Percentiles rank a stretch among this genome's conserved stretches.
Conservation (phyloP, 2,329 filamentous ascomycete species). For the Diaporthe batatas region DNA sequence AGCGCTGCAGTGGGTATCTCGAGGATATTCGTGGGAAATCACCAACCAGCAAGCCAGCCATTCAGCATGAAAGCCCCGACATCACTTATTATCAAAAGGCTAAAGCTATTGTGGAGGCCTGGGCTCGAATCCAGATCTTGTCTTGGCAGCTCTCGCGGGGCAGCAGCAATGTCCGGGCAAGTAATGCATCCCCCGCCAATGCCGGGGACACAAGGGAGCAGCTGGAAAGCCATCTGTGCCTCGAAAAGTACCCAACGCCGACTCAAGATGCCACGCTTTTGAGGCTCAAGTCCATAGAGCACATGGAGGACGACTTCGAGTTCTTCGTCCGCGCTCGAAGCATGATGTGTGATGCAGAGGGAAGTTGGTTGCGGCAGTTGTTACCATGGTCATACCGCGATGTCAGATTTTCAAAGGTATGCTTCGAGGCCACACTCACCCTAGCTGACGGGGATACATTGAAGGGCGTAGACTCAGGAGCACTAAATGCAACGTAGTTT, state of each 20-base stretch:
- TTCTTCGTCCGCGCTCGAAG: background rate
- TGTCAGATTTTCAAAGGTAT: background rate
- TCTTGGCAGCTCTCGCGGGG: background rate
- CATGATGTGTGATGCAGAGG: background rate
- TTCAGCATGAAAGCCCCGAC: background rate
- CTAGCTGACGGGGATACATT: background rate
- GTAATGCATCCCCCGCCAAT: background rate
- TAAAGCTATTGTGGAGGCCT: background rate
- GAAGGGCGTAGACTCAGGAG: background rate
- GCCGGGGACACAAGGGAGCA: background rate
- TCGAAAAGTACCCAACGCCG: background rate
- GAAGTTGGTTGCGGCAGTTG: background rate
- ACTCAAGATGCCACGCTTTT: background rate
- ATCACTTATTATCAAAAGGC: background rate
- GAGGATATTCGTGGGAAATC: background rate
- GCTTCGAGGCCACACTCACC: background rate
- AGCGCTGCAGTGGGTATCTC: background rate
- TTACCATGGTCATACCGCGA: conserved; percentile 10
- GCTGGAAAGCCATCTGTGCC: background rate
- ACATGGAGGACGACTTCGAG: background rate
- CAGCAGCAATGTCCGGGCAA: background rate
- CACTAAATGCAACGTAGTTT: background rate
- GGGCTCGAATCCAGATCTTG: background rate
- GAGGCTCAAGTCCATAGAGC: background rate
- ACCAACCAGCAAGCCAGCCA: background rate